These are phyloP conservation scores for Ophiostoma quercus DNA, from an alignment of 2,329 filamentous ascomycete species.

Conservation along the genomic window DNA sequence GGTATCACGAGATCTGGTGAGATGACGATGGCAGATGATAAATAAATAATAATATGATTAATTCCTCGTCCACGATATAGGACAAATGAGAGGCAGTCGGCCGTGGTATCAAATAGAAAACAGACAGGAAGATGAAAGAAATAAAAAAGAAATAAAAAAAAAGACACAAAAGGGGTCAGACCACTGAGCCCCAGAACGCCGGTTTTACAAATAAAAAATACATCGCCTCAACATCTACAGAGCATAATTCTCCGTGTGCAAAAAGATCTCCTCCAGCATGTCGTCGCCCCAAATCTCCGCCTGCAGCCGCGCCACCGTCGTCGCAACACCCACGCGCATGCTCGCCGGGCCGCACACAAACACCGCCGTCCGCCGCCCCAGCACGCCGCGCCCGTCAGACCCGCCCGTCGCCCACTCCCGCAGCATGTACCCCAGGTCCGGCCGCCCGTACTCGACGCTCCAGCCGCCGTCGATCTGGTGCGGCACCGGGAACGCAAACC, in stretches of 20 bases:
- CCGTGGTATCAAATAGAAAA: not conserved
- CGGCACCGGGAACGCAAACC: slow-evolving; percentile 74
- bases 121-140: not conserved
- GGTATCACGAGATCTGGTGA: not conserved
- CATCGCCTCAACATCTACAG: slow-evolving; percentile 45
- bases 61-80: not conserved
- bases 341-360: slow-evolving; percentile 86
- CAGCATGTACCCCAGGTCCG: slow-evolving; percentile 81
- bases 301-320: slow-evolving; percentile 76
- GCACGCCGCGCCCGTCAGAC: slow-evolving; percentile 58
- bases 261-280: slow-evolving; percentile 78
- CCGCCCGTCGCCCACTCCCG: slow-evolving; percentile 74
- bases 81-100: not conserved
- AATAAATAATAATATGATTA: not conserved
- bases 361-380: slow-evolving; percentile 77
- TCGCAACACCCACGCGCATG: slow-evolving; percentile 85
- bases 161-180: too few species aligned
- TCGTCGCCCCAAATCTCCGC: slow-evolving; percentile 74
- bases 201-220: not conserved
- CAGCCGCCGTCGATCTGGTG: slow-evolving; percentile 71
- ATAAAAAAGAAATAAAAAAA: not conserved
- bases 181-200: not conserved
- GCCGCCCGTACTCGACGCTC: slow-evolving; percentile 87
- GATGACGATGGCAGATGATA: too few species aligned
- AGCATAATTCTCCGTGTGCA: slow-evolving; percentile 94